Conservation (phyloP, 2,329 filamentous ascomycete genomes). For the Ceratocystiopsis brevicomis region DNA sequence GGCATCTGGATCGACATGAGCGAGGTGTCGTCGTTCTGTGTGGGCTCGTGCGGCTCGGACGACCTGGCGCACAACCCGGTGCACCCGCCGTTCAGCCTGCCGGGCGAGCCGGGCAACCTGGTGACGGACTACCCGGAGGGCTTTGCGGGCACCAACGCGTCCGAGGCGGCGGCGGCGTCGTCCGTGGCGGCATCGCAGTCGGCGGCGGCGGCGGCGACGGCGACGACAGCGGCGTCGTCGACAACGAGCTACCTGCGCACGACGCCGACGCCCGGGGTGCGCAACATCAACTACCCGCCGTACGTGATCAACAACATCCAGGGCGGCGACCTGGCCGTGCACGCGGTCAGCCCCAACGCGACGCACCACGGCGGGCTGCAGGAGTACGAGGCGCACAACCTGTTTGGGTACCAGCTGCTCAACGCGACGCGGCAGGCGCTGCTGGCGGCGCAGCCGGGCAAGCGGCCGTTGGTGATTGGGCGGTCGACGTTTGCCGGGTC, state of each 20-base stretch:
- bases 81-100: conserved; percentile 45
- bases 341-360: conserved; percentile 59
- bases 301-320: conserved; percentile 60
- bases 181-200: conserved; percentile 25
- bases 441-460: conserved; percentile 39
- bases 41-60: conserved; percentile 50
- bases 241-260: conserved; percentile 33
- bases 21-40: conserved; percentile 28
- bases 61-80: conserved; percentile 49
- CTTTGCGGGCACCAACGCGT: conserved; percentile 49
- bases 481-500: conserved; percentile 64
- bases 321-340: conserved; percentile 46
- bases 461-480: conserved; percentile 66
- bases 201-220: conserved; percentile 10
- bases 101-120: conserved; percentile 42
- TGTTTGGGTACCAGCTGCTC: conserved; percentile 57
- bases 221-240: conserved; percentile 6
- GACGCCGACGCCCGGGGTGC: conserved; percentile 40
- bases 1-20: conserved; percentile 41
- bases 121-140: conserved; percentile 47
- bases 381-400: conserved; percentile 69
- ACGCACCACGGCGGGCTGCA: conserved; percentile 53
- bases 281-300: conserved; percentile 54
- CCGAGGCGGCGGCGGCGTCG: conserved; percentile 43
- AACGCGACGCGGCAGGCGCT: conserved; percentile 61